Evolutionary conservation across 192 early-diverging fungal genomes (phyloP).

Genomic region (Spizellomyces sp.): DNA sequence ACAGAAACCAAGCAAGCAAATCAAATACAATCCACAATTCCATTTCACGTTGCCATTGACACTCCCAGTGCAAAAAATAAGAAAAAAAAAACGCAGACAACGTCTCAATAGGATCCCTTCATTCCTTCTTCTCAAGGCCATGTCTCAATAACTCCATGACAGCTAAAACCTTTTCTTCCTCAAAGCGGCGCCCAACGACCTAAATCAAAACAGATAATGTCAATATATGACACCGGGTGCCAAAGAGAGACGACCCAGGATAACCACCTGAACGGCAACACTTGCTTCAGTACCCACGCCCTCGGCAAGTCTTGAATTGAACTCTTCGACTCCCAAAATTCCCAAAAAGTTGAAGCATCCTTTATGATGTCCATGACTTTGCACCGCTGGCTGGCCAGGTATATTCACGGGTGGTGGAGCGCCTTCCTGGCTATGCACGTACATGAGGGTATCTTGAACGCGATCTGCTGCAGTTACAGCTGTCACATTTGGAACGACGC

Average conservation of each 20-base stretch:
- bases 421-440: not conserved
- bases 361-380: not conserved
- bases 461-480: not conserved
- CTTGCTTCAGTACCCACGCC: not conserved
- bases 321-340: conserved; percentile 12
- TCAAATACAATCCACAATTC: too few species aligned
- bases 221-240: not conserved
- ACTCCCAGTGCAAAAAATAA: too few species aligned
- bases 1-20: too few species aligned
- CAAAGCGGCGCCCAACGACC: conserved; percentile 25
- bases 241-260: not conserved
- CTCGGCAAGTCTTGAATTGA: conserved; percentile 8
- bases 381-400: not conserved
- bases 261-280: not conserved
- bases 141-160: conserved; percentile 18
- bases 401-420: too few species aligned
- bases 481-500: conserved; percentile 10
- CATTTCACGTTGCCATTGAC: too few species aligned
- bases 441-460: not conserved
- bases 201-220: conserved; percentile 9
- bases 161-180: conserved; percentile 27
- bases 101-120: too few species aligned
- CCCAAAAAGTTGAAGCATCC: conserved; percentile 11
- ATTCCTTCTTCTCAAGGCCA: not conserved
- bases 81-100: too few species aligned